phyloP scores from a whole-genome alignment of 2,329 filamentous ascomycete genomes.

The Tolypocladium pustulatum region DNA sequence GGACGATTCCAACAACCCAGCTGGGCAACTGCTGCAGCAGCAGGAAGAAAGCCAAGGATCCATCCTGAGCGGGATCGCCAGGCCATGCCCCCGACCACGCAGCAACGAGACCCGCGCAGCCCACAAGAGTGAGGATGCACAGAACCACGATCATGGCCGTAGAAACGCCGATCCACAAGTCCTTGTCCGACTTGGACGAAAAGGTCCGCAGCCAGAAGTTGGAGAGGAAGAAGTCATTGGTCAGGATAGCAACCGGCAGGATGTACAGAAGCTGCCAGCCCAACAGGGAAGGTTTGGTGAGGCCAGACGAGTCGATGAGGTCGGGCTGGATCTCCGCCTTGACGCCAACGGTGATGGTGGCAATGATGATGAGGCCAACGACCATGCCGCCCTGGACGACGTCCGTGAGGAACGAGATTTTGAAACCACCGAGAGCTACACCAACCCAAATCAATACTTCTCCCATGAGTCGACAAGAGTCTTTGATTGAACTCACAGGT shows the following conservation, averaged over 20 bases:
- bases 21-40: constrained; percentile 60
- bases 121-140: constrained; percentile 62
- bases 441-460: background rate
- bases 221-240: constrained; percentile 80
- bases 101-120: constrained; percentile 62
- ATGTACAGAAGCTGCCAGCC: constrained; percentile 85
- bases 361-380: constrained; percentile 61
- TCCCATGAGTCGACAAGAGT: accelerated
- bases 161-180: constrained; percentile 65
- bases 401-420: constrained; percentile 75
- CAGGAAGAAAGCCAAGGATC: constrained; percentile 65
- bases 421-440: constrained; percentile 69
- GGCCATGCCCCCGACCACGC: constrained; percentile 67
- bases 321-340: constrained; percentile 61
- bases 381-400: constrained; percentile 75
- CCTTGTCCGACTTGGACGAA: constrained; percentile 66
- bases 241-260: constrained; percentile 67
- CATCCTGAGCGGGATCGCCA: constrained; percentile 44
- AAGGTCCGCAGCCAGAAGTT: constrained; percentile 81
- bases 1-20: constrained; percentile 74
- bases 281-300: constrained; percentile 58
- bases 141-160: constrained; percentile 56
- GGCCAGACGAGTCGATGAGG: constrained; percentile 57
- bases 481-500: constrained; percentile 44
- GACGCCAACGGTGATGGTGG: constrained; percentile 66